Percentiles rank a stretch among this genome's conserved stretches.
phyloP scores from a whole-genome alignment of 1,139 yeast genomes.

The Magnusiomyces starmeri region DNA sequence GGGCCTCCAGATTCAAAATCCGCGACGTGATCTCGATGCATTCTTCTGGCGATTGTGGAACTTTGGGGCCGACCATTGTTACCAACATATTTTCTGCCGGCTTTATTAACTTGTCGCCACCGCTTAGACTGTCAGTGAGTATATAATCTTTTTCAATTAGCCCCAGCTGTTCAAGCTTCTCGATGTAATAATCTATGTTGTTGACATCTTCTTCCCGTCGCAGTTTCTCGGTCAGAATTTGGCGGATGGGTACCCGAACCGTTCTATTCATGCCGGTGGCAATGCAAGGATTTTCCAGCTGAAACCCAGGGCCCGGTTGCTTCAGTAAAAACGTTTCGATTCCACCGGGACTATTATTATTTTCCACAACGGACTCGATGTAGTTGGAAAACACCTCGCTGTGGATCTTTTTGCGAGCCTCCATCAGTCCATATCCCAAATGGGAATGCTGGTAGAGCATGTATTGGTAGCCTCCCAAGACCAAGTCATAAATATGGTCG shows the following conservation, averaged over 20 bases:
- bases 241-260: slow-evolving; percentile 30
- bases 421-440: slow-evolving; percentile 90
- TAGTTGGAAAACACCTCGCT: slow-evolving; percentile 29
- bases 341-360: not conserved
- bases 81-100: slow-evolving; percentile 24
- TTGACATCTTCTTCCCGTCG: not conserved
- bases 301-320: not conserved
- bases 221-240: not conserved
- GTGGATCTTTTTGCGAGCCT: slow-evolving; percentile 82
- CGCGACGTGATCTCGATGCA: slow-evolving; percentile 81
- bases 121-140: not conserved
- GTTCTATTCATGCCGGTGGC: slow-evolving; percentile 54
- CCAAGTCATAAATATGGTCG: slow-evolving; percentile 75
- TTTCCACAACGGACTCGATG: not conserved
- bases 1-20: slow-evolving; percentile 72
- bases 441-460: slow-evolving; percentile 91
- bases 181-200: not conserved
- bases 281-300: slow-evolving; percentile 61
- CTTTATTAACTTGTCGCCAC: not conserved
- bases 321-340: not conserved
- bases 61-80: slow-evolving; percentile 65
- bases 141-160: not conserved
- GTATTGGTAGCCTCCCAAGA: slow-evolving; percentile 75
- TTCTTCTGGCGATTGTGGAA: slow-evolving; percentile 47
- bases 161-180: not conserved